These are phyloP conservation scores for Cenchrus americanus DNA, from an alignment of 176 grass and related monocot species.

Conservation along the genomic window DNA sequence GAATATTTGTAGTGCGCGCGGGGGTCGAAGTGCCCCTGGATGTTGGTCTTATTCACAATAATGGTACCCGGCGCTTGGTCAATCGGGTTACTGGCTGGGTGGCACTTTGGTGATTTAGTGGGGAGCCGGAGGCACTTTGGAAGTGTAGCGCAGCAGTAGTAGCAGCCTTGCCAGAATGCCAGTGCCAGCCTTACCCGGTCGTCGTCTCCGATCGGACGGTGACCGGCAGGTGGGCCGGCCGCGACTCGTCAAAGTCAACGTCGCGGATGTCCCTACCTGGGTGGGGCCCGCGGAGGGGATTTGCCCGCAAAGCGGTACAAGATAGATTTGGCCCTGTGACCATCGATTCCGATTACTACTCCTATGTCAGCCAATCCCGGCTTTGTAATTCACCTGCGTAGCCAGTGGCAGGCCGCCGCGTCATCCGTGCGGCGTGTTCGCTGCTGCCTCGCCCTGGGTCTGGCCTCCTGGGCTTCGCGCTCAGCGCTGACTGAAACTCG, in stretches of 20 bases:
- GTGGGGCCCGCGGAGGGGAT: not conserved
- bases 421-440: constrained; percentile 39
- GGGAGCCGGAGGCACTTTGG: not conserved
- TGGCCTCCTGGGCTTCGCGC: not conserved
- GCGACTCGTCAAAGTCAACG: constrained; percentile 41
- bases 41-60: constrained; percentile 3
- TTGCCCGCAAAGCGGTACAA: not conserved
- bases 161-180: not conserved
- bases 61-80: not conserved
- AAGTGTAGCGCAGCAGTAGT: constrained; percentile 19
- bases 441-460: not conserved
- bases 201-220: not conserved
- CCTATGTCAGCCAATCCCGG: constrained; percentile 19
- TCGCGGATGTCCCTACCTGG: constrained; percentile 1
- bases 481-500: not conserved
- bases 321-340: not conserved
- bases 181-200: not conserved
- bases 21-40: not conserved
- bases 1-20: constrained; percentile 53
- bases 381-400: too few species aligned
- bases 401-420: constrained; percentile 38
- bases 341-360: too few species aligned
- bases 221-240: not conserved
- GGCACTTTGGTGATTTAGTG: constrained; percentile 2
- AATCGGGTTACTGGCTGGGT: not conserved